Conservation (phyloP, 495 filamentous ascomycete genomes). For the Hyaloscypha hepaticicola region DNA sequence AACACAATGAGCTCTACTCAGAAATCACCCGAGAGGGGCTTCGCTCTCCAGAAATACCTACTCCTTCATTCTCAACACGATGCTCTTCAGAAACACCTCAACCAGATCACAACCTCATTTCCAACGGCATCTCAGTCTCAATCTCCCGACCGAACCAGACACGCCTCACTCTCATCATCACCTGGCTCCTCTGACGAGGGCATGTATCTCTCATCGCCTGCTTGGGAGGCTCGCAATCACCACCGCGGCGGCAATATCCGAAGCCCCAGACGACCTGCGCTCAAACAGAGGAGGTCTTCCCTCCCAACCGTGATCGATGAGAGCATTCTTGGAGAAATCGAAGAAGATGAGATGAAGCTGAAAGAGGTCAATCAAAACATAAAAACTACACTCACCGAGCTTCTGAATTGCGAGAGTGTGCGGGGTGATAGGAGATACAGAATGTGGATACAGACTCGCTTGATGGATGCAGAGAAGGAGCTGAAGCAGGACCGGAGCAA, state of each 20-base stretch:
- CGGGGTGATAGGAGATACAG: slow-evolving; percentile 54
- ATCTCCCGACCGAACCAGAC: slow-evolving; percentile 36
- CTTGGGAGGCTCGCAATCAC: slow-evolving; percentile 25
- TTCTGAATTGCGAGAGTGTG: slow-evolving; percentile 62
- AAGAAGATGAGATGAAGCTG: slow-evolving; percentile 51
- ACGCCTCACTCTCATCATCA: slow-evolving; percentile 19
- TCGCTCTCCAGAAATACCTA: slow-evolving; percentile 56
- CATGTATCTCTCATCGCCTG: background rate
- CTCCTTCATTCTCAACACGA: slow-evolving; percentile 56
- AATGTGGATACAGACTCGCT: slow-evolving; percentile 59
- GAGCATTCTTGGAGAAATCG: slow-evolving; percentile 39
- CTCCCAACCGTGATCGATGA: slow-evolving; percentile 42
- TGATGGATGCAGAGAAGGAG: slow-evolving; percentile 65
- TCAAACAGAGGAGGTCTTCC: slow-evolving; percentile 23
- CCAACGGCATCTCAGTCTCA: slow-evolving; percentile 31
- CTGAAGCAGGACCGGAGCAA: slow-evolving; percentile 38
- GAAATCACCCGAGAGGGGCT: slow-evolving; percentile 37
- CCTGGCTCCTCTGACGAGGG: slow-evolving; percentile 13
- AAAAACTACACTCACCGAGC: slow-evolving; percentile 62
- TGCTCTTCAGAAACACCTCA: slow-evolving; percentile 48
- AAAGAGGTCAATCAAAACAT: slow-evolving; percentile 62
- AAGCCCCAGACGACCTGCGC: background rate
- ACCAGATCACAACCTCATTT: slow-evolving; percentile 39
- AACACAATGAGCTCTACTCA: slow-evolving; percentile 11
- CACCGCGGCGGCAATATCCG: slow-evolving; percentile 20